Conservation (phyloP, 148 eudicot species). For the Vaccinium vitisidaea region DNA sequence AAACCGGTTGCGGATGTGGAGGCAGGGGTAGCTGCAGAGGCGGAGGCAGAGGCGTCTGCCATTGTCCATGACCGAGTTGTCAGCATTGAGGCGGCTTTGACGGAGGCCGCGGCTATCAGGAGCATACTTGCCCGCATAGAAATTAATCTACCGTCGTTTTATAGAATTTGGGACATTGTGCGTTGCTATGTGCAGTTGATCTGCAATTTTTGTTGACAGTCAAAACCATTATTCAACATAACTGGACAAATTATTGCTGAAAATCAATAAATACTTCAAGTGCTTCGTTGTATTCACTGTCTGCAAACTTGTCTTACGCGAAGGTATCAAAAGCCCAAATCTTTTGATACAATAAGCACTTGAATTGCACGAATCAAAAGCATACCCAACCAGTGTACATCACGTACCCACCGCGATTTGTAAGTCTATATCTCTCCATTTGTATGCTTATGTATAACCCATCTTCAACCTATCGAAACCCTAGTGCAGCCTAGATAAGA, state of each 20-base stretch:
- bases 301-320: not conserved
- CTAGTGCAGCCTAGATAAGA: too few relatives aligned
- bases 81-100: too few relatives aligned
- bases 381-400: not conserved
- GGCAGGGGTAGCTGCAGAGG: too few relatives aligned
- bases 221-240: not conserved
- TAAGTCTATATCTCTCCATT: too few relatives aligned
- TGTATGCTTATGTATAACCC: too few relatives aligned
- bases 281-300: not conserved
- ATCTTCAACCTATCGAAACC: too few relatives aligned
- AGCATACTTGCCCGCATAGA: too few relatives aligned
- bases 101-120: too few relatives aligned
- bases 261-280: not conserved
- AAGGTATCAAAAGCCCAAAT: not conserved
- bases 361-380: not conserved
- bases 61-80: too few relatives aligned
- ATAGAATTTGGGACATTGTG: not conserved
- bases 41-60: too few relatives aligned
- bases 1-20: too few relatives aligned
- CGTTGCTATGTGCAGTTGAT: not conserved
- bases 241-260: not conserved
- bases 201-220: not conserved
- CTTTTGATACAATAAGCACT: not conserved
- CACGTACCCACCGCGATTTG: too few relatives aligned
- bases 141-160: not conserved